Evolutionary conservation across 495 filamentous ascomycete genomes (phyloP).

Genomic region (Hypoxylon lienhwacheense): DNA sequence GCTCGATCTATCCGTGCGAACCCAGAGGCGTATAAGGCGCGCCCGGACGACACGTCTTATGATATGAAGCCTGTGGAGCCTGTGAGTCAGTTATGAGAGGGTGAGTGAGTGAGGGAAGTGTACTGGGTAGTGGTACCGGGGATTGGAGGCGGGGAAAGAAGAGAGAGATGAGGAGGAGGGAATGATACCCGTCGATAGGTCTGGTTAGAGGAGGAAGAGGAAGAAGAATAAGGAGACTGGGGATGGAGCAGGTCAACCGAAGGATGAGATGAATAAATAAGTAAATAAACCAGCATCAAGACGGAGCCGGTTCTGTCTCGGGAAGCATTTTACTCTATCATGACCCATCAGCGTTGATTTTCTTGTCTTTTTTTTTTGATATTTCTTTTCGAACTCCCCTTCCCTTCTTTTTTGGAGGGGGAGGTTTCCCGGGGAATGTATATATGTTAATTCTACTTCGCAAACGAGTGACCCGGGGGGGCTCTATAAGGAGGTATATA

Average conservation of each 20-base stretch:
- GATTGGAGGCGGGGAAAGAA: not conserved
- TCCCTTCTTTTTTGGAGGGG: too few relatives aligned
- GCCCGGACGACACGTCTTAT: constrained; percentile 26
- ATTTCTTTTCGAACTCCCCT: too few relatives aligned
- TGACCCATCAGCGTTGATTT: too few relatives aligned
- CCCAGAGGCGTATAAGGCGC: constrained; percentile 28
- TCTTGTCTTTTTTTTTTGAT: too few relatives aligned
- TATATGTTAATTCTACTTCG: too few relatives aligned
- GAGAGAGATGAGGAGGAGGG: not conserved
- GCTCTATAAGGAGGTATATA: too few relatives aligned
- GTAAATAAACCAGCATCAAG: too few relatives aligned
- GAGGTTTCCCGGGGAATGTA: too few relatives aligned
- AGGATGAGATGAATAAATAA: constrained; percentile 10
- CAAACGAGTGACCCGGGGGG: too few relatives aligned
- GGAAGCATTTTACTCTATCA: too few relatives aligned
- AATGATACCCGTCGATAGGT: constrained; percentile 12
- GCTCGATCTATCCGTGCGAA: constrained; percentile 28
- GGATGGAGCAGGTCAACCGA: not conserved
- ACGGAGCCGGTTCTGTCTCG: constrained; percentile 23
- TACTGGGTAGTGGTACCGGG: not conserved
- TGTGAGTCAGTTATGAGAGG: constrained; percentile 24
- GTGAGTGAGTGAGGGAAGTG: not conserved
- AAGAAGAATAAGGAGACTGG: constrained; percentile 1
- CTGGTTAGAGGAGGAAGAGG: not conserved
- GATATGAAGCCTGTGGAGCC: constrained; percentile 40